Percentiles rank a stretch among this genome's conserved stretches.
Evolutionary conservation across 139 green algal species (phyloP).

Genomic region (Yamagishiella unicocca): DNA sequence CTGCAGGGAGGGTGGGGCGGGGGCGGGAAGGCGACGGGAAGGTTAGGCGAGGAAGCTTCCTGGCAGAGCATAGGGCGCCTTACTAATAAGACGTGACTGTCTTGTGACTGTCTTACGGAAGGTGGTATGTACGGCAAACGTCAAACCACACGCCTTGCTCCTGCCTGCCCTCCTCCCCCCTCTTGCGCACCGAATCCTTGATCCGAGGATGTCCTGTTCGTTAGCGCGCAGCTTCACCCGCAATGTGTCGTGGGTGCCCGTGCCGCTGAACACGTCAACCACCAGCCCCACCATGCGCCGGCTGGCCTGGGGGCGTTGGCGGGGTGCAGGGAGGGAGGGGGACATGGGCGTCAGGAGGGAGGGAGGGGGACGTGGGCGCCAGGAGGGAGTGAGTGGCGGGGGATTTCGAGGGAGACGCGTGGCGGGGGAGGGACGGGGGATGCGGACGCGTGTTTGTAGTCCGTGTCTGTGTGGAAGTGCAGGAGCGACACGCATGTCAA

Average conservation of each 20-base stretch:
- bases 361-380: neutral
- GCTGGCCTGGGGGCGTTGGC: neutral
- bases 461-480: too few species aligned
- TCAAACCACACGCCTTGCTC: neutral
- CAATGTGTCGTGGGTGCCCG: conserved; percentile 60
- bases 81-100: too few species aligned
- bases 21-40: neutral
- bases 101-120: too few species aligned
- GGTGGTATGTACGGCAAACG: too few species aligned
- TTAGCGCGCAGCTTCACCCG: conserved; percentile 50
- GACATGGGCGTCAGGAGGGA: neutral
- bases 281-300: conserved; percentile 49
- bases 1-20: conserved; percentile 23
- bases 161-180: neutral
- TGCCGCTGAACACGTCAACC: conserved; percentile 59
- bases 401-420: too few species aligned
- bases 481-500: too few species aligned
- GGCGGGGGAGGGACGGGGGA: too few species aligned
- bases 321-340: neutral
- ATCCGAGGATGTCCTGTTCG: conserved; percentile 40
- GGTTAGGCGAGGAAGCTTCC: too few species aligned
- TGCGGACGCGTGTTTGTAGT: too few species aligned
- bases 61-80: neutral
- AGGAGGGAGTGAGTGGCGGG: too few species aligned
- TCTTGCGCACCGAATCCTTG: conserved; percentile 32